Evolutionary conservation across 495 filamentous ascomycete species (phyloP).

Genomic region (Lasiosphaeria miniovina): DNA sequence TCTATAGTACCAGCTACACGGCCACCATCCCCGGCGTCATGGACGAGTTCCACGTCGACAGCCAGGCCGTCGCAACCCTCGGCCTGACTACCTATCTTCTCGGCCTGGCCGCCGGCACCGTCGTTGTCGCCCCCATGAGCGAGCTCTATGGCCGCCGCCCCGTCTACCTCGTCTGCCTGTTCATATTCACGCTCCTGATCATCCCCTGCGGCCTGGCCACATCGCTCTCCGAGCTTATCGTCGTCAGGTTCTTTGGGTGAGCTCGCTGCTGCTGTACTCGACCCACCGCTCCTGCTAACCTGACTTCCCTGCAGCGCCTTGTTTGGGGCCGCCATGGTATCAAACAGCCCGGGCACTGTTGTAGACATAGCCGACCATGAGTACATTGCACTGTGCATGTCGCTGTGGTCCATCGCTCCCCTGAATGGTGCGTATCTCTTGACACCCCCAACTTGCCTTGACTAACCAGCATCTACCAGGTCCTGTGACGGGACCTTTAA

Average conservation of each 20-base stretch:
- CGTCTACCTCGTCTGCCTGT: constrained; percentile 64
- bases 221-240: constrained; percentile 61
- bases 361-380: constrained; percentile 72
- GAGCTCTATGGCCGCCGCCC: constrained; percentile 78
- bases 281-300: background rate
- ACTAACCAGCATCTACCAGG: background rate
- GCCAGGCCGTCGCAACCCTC: constrained; percentile 60
- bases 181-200: constrained; percentile 61
- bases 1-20: constrained; percentile 86
- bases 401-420: constrained; percentile 73
- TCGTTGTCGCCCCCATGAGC: constrained; percentile 69
- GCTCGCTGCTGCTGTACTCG: constrained; percentile 7
- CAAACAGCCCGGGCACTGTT: constrained; percentile 78
- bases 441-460: background rate
- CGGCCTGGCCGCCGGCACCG: constrained; percentile 67
- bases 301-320: constrained; percentile 51
- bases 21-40: constrained; percentile 64
- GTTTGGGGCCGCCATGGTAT: constrained; percentile 74
- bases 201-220: constrained; percentile 69
- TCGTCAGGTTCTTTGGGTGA: constrained; percentile 69
- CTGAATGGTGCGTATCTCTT: constrained; percentile 55
- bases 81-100: constrained; percentile 78
- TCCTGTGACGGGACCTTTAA: constrained; percentile 60
- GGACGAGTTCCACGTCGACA: constrained; percentile 57
- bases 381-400: constrained; percentile 68